These are phyloP conservation scores for Cytospora piceae DNA, from an alignment of 2,329 filamentous ascomycete species.

Conservation along the genomic window DNA sequence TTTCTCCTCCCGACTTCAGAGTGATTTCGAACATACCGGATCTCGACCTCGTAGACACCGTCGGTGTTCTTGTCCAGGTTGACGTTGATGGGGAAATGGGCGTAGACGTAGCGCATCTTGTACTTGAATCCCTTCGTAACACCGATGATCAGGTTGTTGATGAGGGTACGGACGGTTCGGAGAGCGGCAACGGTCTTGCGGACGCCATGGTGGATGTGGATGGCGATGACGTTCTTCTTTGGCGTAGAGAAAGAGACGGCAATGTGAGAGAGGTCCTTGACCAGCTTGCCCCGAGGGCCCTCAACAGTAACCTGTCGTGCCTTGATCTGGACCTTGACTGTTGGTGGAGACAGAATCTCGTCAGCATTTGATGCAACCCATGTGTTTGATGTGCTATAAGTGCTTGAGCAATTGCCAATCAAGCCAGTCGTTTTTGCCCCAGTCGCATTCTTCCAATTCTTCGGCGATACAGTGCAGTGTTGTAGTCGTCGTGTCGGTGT, in stretches of 20 bases:
- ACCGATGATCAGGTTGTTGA: slow-evolving; percentile 98
- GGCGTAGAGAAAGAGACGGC: slow-evolving; percentile 93
- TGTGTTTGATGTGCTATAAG: slow-evolving; percentile 2
- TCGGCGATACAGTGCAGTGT: not conserved
- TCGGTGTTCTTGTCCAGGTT: slow-evolving; percentile 97
- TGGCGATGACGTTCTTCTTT: slow-evolving; percentile 84
- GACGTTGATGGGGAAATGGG: slow-evolving; percentile 99
- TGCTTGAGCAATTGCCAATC: not conserved
- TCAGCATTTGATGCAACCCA: slow-evolving; percentile 35
- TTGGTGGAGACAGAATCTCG: slow-evolving; percentile 41
- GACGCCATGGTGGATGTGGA: slow-evolving; percentile 97
- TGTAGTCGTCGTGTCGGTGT: not conserved
- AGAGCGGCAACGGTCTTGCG: slow-evolving; percentile 98
- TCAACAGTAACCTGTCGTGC: slow-evolving; percentile 95
- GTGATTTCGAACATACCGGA: slow-evolving; percentile 68
- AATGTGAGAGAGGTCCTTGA: slow-evolving; percentile 95
- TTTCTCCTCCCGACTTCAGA: not conserved
- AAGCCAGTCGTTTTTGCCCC: slow-evolving; percentile 10
- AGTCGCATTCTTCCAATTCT: slow-evolving; percentile 7
- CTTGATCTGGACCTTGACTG: slow-evolving; percentile 98
- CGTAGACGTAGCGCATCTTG: slow-evolving; percentile 99
- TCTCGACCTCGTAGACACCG: slow-evolving; percentile 90
- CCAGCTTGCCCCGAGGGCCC: slow-evolving; percentile 95
- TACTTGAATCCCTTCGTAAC: slow-evolving; percentile 99
- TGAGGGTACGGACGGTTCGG: slow-evolving; percentile 95